Evolutionary conservation across 495 filamentous ascomycete species (phyloP).

Genomic region (Aspergillus cavernicola): DNA sequence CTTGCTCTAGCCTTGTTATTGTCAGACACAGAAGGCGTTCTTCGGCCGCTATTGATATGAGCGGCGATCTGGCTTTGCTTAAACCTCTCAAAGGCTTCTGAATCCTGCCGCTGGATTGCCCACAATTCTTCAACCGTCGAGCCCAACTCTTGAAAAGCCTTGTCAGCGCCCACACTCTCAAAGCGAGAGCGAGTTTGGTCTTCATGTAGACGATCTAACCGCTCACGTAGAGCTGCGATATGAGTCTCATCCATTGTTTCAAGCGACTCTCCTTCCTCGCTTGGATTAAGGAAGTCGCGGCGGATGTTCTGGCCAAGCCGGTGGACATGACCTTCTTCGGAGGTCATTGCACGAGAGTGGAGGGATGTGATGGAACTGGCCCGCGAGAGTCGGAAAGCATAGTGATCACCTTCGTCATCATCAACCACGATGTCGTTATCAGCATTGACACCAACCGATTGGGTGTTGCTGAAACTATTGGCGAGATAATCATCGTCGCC

Average conservation of each 20-base stretch:
- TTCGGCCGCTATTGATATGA: conserved; percentile 50
- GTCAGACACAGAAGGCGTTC: conserved; percentile 13
- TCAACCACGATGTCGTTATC: conserved; percentile 40
- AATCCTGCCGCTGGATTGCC: conserved; percentile 52
- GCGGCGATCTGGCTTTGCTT: conserved; percentile 65
- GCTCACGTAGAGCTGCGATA: conserved; percentile 51
- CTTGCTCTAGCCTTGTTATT: not conserved
- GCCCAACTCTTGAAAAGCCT: conserved; percentile 56
- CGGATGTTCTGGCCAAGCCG: conserved; percentile 79
- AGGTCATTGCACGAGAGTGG: conserved; percentile 69
- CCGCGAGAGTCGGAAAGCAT: conserved; percentile 54
- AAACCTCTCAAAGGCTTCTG: conserved; percentile 59
- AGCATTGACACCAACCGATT: conserved; percentile 29
- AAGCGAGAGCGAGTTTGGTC: conserved; percentile 55
- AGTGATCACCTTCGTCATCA: conserved; percentile 48
- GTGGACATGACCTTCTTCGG: conserved; percentile 88
- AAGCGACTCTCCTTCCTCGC: conserved; percentile 30
- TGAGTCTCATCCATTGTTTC: conserved; percentile 54
- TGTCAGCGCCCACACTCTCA: conserved; percentile 51
- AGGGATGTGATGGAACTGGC: conserved; percentile 76
- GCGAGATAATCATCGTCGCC: conserved; percentile 36
- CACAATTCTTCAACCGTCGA: conserved; percentile 52
- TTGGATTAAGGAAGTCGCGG: conserved; percentile 56
- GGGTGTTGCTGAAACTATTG: conserved; percentile 30
- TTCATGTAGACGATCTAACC: conserved; percentile 60